phyloP scores from a whole-genome alignment of 2,329 filamentous ascomycete genomes.

The Colletotrichum sp. region DNA sequence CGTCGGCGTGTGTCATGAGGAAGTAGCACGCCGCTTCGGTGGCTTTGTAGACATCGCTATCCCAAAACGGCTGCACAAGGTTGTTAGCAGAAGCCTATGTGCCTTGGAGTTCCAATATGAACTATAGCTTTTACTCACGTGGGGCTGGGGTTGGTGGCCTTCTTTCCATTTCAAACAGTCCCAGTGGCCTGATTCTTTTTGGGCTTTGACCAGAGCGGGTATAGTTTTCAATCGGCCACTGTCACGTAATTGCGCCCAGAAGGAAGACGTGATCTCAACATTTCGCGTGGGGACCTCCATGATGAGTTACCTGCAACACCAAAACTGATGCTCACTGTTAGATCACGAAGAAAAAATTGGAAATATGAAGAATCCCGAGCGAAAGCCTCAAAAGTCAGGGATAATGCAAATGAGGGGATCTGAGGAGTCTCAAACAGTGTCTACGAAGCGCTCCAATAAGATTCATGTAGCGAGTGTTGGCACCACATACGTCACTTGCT shows the following conservation, averaged over 20 bases:
- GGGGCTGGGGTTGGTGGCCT: background rate
- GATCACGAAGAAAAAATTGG: background rate
- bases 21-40: conserved; percentile 6
- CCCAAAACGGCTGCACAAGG: background rate
- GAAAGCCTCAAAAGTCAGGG: background rate
- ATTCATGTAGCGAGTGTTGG: background rate
- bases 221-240: background rate
- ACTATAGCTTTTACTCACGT: background rate
- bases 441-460: background rate
- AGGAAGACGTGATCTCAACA: background rate
- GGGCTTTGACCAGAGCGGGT: background rate
- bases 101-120: background rate
- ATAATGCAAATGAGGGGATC: background rate
- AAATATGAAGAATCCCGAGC: background rate
- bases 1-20: background rate
- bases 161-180: conserved; percentile 1
- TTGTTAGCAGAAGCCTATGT: background rate
- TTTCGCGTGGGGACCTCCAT: background rate
- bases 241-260: background rate
- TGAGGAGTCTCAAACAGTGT: background rate
- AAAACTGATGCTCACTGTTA: background rate
- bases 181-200: conserved; percentile 1
- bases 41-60: conserved; percentile 4
- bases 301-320: background rate
- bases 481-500: background rate